A percentile compares a stretch with the other conserved stretches of the same genome.
These are phyloP conservation scores for Pichia manshurica DNA, from an alignment of 805 yeast species.

Conservation along the genomic window DNA sequence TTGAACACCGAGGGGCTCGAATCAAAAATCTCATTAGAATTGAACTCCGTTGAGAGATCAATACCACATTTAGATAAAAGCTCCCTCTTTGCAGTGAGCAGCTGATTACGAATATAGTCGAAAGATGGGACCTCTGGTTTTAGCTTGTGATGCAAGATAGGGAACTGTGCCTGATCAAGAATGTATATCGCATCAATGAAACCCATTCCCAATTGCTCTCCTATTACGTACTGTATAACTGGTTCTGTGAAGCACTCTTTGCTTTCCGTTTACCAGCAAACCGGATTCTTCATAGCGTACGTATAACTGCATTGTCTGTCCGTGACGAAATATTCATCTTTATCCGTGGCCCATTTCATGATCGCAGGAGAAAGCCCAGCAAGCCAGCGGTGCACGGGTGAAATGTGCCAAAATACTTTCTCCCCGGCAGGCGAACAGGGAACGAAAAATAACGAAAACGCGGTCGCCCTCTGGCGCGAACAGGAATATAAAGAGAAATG, in stretches of 20 bases:
- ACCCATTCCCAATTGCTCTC: constrained; percentile 21
- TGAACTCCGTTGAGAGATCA: constrained; percentile 1
- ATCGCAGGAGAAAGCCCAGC: too few species aligned
- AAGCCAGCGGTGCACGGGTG: too few species aligned
- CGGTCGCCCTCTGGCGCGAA: background rate
- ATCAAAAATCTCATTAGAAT: background rate
- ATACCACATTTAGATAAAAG: constrained; percentile 8
- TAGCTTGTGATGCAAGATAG: constrained; percentile 8
- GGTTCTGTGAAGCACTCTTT: too few species aligned
- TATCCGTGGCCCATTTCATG: too few species aligned
- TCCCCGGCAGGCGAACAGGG: too few species aligned
- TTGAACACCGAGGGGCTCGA: background rate
- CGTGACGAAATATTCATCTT: too few species aligned
- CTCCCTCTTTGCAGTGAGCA: constrained; percentile 18
- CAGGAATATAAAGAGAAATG: background rate
- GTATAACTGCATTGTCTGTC: too few species aligned
- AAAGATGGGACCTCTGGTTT: constrained; percentile 26
- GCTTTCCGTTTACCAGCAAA: too few species aligned
- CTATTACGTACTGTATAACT: too few species aligned
- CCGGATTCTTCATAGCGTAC: too few species aligned
- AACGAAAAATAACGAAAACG: too few species aligned
- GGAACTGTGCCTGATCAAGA: constrained; percentile 23
- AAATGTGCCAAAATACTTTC: too few species aligned
- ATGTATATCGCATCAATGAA: constrained; percentile 29
- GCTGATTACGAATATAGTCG: constrained; percentile 21